phyloP scores from a whole-genome alignment of 345 rosid genomes.

The Triadica sebifera region DNA sequence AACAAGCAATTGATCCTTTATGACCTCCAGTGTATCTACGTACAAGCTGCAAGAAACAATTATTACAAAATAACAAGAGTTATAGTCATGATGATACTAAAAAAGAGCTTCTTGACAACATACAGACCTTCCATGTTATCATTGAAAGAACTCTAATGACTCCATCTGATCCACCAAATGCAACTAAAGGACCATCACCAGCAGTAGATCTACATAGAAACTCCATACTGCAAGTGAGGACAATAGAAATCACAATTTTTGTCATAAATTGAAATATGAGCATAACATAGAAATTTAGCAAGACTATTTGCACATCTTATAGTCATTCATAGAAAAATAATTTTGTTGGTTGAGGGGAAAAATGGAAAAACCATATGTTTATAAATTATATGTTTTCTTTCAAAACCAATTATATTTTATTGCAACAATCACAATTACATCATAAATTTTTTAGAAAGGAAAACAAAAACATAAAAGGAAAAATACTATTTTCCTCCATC shows the following conservation, averaged over 20 bases:
- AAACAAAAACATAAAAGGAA: no score
- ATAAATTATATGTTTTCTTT: no score
- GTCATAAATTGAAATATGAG: constrained; percentile 10
- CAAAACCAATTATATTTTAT: no score
- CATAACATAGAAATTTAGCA: constrained; percentile 11
- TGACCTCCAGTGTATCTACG: constrained; percentile 97
- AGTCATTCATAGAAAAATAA: neutral
- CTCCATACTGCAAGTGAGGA: constrained; percentile 71
- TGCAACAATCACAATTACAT: no score
- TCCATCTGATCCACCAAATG: constrained; percentile 98
- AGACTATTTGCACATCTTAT: neutral
- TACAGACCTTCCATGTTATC: constrained; percentile 96
- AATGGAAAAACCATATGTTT: no score
- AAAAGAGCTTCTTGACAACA: constrained; percentile 10
- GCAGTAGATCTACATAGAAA: constrained; percentile 73
- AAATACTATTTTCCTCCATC: no score
- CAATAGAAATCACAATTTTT: constrained; percentile 4
- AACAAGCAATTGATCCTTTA: constrained; percentile 89
- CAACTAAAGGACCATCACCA: constrained; percentile 96
- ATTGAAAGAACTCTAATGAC: constrained; percentile 98
- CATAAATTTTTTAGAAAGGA: no score
- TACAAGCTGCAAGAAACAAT: constrained; percentile 65
- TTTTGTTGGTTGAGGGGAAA: no score
- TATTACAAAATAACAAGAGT: constrained; percentile 6
- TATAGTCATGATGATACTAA: constrained; percentile 20